Percentiles rank a stretch among this genome's conserved stretches.
Conservation (phyloP, 768 basidiomycete species). For the Mycena capillaripes region DNA sequence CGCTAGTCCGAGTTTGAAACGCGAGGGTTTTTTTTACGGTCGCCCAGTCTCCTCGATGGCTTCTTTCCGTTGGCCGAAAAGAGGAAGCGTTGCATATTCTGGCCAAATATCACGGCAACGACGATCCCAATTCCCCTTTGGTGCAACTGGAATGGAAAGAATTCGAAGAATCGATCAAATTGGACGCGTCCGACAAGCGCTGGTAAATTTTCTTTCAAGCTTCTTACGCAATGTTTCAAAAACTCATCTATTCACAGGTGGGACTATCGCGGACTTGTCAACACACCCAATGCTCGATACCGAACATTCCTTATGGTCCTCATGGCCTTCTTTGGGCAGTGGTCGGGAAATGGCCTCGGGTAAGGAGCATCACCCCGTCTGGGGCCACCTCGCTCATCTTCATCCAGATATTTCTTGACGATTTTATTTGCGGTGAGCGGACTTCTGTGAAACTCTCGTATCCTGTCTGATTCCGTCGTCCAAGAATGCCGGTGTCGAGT, state of each 20-base stretch:
- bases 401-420: slow-evolving; percentile 41
- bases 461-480: neutral
- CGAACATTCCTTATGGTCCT: slow-evolving; percentile 52
- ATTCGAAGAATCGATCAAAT: slow-evolving; percentile 53
- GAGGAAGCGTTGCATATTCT: slow-evolving; percentile 46
- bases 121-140: slow-evolving; percentile 50
- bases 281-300: slow-evolving; percentile 48
- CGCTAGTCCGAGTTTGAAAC: neutral
- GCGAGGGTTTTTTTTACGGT: neutral
- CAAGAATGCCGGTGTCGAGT: slow-evolving; percentile 42
- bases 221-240: neutral
- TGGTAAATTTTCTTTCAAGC: slow-evolving; percentile 47
- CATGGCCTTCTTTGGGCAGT: slow-evolving; percentile 55
- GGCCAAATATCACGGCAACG: slow-evolving; percentile 51
- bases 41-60: slow-evolving; percentile 51
- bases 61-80: slow-evolving; percentile 50
- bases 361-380: slow-evolving; percentile 30
- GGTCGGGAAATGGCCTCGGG: slow-evolving; percentile 34
- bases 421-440: slow-evolving; percentile 37
- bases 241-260: slow-evolving; percentile 31
- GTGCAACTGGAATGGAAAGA: slow-evolving; percentile 54
- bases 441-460: neutral
- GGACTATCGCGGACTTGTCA: slow-evolving; percentile 54
- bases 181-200: slow-evolving; percentile 57
- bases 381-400: neutral